Conservation (phyloP, 495 filamentous ascomycete species). For the Aspergillus sclerotioniger region DNA sequence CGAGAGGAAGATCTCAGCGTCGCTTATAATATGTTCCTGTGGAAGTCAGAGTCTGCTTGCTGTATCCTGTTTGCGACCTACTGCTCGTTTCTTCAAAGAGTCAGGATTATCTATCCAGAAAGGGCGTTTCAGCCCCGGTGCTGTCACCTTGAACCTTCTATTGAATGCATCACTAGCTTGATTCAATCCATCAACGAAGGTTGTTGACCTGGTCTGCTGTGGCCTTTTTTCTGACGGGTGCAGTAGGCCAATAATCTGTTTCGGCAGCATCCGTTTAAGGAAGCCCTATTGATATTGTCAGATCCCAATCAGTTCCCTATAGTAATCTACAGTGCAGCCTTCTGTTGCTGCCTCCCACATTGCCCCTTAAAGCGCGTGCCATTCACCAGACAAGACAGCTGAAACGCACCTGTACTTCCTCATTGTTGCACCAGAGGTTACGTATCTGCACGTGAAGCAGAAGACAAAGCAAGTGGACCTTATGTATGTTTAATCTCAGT, state of each 20-base stretch:
- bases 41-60: constrained; percentile 5
- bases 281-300: constrained; percentile 31
- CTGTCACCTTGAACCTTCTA: constrained; percentile 64
- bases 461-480: constrained; percentile 79
- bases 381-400: neutral
- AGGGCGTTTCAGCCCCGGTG: constrained; percentile 64
- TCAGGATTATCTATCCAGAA: constrained; percentile 68
- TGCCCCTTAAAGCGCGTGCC: too few relatives aligned
- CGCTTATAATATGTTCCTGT: constrained; percentile 36
- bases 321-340: neutral
- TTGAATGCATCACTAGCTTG: constrained; percentile 66
- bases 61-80: constrained; percentile 7
- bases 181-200: constrained; percentile 74
- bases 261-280: constrained; percentile 58
- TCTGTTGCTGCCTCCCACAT: too few relatives aligned
- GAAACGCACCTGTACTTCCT: constrained; percentile 53
- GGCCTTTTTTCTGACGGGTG: constrained; percentile 60
- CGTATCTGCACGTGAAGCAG: constrained; percentile 69
- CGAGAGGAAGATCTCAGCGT: constrained; percentile 50
- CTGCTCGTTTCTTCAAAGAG: constrained; percentile 55
- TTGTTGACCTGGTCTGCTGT: constrained; percentile 68
- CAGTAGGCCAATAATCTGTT: constrained; percentile 59
- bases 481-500: constrained; percentile 74
- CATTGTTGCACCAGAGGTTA: constrained; percentile 88
- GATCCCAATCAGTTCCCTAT: neutral